Percentiles rank a stretch among this genome's conserved stretches.
These are phyloP conservation scores for Neurospora tetraspora DNA, from an alignment of 495 filamentous ascomycete genomes.

Conservation along the genomic window DNA sequence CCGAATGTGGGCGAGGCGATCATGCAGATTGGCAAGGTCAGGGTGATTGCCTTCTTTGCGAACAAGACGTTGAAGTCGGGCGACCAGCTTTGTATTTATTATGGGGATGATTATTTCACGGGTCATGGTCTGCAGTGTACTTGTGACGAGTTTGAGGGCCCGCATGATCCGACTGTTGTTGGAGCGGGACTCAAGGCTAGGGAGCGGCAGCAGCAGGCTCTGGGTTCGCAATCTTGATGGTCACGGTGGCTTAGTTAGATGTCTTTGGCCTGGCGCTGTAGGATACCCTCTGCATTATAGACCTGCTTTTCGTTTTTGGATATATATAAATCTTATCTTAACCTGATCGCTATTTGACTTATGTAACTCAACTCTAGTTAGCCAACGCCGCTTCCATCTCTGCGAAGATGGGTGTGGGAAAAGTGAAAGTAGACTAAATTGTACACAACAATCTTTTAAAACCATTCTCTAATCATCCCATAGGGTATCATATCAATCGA, in stretches of 20 bases:
- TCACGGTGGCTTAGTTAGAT: not conserved
- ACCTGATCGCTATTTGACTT: not conserved
- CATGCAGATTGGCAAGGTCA: conserved; percentile 4
- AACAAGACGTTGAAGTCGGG: not conserved
- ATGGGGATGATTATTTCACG: conserved; percentile 14
- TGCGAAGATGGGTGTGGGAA: not conserved
- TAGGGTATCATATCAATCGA: not conserved
- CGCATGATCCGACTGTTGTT: not conserved
- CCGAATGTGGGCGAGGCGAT: conserved; percentile 4
- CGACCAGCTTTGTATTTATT: conserved; percentile 13
- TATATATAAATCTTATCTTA: not conserved
- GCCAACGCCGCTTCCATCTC: not conserved
- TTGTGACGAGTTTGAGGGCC: not conserved
- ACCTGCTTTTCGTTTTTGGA: not conserved
- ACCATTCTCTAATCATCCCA: not conserved
- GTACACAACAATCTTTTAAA: not conserved
- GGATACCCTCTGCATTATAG: not conserved
- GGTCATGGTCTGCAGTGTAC: not conserved
- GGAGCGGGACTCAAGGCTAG: not conserved
- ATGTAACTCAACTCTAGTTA: not conserved
- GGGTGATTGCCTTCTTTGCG: conserved; percentile 6
- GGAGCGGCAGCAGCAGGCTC: not conserved
- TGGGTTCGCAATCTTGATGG: not conserved
- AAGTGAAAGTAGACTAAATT: not conserved
- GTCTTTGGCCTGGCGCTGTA: not conserved